phyloP scores from a whole-genome alignment of 805 yeast genomes.

The Candida patagonica region DNA sequence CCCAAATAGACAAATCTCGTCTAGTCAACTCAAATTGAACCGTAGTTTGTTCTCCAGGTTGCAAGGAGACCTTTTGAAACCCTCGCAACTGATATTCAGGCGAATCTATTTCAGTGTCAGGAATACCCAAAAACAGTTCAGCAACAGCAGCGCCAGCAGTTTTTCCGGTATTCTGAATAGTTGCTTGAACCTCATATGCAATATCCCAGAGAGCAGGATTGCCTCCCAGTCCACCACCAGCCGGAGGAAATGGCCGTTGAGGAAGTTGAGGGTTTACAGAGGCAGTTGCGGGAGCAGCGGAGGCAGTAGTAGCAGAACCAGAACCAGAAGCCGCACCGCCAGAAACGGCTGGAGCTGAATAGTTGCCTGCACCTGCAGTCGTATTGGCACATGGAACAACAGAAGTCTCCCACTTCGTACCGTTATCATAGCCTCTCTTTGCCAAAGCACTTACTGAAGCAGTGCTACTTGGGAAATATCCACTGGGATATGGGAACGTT shows the following conservation, averaged over 20 bases:
- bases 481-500: constrained; percentile 31
- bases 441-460: not conserved
- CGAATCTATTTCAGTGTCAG: constrained; percentile 34
- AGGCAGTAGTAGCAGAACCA: not conserved
- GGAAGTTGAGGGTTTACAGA: not conserved
- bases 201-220: constrained; percentile 52
- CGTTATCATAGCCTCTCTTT: not conserved
- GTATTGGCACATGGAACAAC: no score
- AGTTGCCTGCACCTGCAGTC: not conserved
- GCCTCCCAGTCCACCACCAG: constrained; percentile 43
- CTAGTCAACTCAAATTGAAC: constrained; percentile 38
- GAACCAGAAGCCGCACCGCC: not conserved
- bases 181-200: constrained; percentile 37
- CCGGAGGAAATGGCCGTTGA: constrained; percentile 10
- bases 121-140: constrained; percentile 44
- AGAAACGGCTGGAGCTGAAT: not conserved
- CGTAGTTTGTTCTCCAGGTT: constrained; percentile 32
- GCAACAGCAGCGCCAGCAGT: constrained; percentile 40
- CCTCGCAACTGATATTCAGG: constrained; percentile 49
- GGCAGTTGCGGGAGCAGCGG: not conserved
- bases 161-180: constrained; percentile 41
- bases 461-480: constrained; percentile 24
- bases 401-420: no score
- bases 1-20: constrained; percentile 52
- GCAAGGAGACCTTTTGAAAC: constrained; percentile 43